These are phyloP conservation scores for Friedmanniomyces endolithicus DNA, from an alignment of 495 filamentous ascomycete species.

Conservation along the genomic window DNA sequence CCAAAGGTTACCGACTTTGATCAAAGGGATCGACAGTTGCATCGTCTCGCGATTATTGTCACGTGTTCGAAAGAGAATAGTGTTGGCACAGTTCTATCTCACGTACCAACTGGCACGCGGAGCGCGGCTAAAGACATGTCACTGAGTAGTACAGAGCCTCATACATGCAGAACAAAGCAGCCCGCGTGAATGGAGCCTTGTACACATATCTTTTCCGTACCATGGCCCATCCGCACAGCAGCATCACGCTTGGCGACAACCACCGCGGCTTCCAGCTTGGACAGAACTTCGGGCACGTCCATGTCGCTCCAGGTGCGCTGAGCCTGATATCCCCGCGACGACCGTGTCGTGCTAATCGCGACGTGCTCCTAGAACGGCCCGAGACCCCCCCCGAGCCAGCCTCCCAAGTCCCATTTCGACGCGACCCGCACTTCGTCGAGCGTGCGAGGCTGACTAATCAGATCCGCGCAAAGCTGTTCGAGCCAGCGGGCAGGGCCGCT, in stretches of 20 bases:
- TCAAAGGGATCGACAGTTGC: no score
- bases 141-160: no score
- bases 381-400: background rate
- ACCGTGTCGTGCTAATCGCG: background rate
- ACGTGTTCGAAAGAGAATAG: no score
- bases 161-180: no score
- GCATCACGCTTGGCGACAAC: background rate
- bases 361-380: background rate
- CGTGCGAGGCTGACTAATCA: conserved; percentile 25
- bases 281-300: conserved; percentile 2
- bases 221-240: no score
- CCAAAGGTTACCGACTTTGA: no score
- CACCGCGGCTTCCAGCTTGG: background rate
- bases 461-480: conserved; percentile 16
- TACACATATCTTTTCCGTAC: no score
- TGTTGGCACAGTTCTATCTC: no score
- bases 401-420: conserved; percentile 26
- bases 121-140: no score
- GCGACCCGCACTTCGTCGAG: conserved; percentile 33
- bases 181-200: no score
- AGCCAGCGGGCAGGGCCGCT: conserved; percentile 22
- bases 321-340: background rate
- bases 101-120: no score
- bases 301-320: background rate
- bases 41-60: no score